phyloP scores from a whole-genome alignment of 1,284 basidiomycete species.

The Erythrobasidium hasegawianum region DNA sequence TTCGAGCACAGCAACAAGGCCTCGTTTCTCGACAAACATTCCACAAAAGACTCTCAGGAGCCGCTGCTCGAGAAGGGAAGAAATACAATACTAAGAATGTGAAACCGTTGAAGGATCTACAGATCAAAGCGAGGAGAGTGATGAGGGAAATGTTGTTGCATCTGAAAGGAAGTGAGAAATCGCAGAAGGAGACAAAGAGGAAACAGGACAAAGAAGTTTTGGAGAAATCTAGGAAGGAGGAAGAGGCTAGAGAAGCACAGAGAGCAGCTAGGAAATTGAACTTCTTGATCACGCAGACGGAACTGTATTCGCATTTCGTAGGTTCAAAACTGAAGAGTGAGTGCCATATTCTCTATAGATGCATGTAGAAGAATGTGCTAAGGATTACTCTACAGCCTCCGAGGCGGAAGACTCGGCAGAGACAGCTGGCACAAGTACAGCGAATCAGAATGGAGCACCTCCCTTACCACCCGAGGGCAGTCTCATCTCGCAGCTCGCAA shows the following conservation, averaged over 20 bases:
- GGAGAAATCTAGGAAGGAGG: constrained; percentile 85
- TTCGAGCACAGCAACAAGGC: constrained; percentile 20
- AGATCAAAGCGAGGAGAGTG: constrained; percentile 77
- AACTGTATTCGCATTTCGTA: constrained; percentile 98
- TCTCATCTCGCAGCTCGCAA: constrained; percentile 16
- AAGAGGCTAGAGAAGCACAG: constrained; percentile 92
- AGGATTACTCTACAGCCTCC: constrained; percentile 57
- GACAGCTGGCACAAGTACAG: constrained; percentile 46
- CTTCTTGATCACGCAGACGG: constrained; percentile 98
- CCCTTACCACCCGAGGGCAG: constrained; percentile 35
- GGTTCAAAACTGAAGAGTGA: constrained; percentile 95
- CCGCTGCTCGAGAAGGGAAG: constrained; percentile 43
- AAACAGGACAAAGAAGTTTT: constrained; percentile 91
- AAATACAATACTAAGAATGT: constrained; percentile 63
- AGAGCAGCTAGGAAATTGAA: constrained; percentile 95
- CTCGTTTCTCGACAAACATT: constrained; percentile 35
- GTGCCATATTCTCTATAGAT: constrained; percentile 42
- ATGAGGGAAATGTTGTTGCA: constrained; percentile 55
- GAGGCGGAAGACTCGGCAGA: constrained; percentile 78
- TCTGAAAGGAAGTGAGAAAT: constrained; percentile 90
- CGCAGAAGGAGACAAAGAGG: constrained; percentile 86
- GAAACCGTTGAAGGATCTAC: constrained; percentile 81
- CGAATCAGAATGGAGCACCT: constrained; percentile 21
- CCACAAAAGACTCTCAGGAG: constrained; percentile 39
- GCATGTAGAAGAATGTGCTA: background rate